These are phyloP conservation scores for Brassica balearica DNA, from an alignment of 441 rosid genomes.

Conservation along the genomic window DNA sequence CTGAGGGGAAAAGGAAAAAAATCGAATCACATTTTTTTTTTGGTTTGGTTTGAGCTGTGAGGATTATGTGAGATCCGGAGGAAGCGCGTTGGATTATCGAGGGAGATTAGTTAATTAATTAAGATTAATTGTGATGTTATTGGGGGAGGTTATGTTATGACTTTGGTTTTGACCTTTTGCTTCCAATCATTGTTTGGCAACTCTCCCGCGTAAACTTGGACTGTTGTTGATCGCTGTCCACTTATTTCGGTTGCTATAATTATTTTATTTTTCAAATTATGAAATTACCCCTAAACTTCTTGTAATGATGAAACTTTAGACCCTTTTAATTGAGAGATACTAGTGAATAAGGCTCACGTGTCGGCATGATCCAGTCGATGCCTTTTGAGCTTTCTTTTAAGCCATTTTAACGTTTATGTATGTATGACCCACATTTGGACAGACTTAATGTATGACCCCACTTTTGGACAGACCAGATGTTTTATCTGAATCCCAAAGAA, in stretches of 20 bases:
- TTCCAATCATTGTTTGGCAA: slow-evolving; percentile 38
- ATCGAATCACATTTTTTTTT: slow-evolving; percentile 35
- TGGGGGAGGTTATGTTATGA: slow-evolving; percentile 31
- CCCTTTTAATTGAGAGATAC: not conserved
- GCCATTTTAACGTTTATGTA: not conserved
- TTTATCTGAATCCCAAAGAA: not conserved
- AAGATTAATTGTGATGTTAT: slow-evolving; percentile 10
- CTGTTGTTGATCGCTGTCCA: slow-evolving; percentile 16
- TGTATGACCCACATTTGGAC: not conserved
- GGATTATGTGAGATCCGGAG: slow-evolving; percentile 37
- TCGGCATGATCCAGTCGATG: slow-evolving; percentile 16
- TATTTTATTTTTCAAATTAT: not conserved
- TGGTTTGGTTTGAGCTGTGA: slow-evolving; percentile 15
- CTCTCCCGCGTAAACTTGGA: slow-evolving; percentile 42
- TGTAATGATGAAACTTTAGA: not conserved
- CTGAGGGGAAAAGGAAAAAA: not conserved
- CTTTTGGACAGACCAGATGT: not conserved
- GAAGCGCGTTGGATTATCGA: slow-evolving; percentile 30
- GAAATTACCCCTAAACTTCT: slow-evolving; percentile 2
- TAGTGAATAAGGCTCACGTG: not conserved
- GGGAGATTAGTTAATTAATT: not conserved
- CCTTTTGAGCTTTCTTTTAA: slow-evolving; percentile 25
- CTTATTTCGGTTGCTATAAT: slow-evolving; percentile 22
- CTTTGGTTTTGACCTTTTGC: slow-evolving; percentile 38
- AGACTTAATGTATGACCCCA: not conserved